These are phyloP conservation scores for Amauroascus verrucosus DNA, from an alignment of 2,329 filamentous ascomycete species.

Conservation along the genomic window DNA sequence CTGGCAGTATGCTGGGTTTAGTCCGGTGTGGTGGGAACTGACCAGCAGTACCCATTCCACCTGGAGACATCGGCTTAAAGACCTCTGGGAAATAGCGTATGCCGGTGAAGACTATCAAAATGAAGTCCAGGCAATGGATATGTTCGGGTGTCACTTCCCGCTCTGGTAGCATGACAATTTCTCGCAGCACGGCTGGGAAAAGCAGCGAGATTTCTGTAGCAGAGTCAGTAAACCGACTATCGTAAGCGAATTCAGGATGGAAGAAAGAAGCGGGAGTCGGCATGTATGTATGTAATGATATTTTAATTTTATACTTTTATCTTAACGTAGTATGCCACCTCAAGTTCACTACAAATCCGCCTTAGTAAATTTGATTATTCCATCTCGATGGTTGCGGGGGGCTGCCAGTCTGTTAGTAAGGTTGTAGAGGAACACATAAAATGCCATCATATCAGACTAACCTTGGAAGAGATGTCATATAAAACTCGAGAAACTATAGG, in stretches of 20 bases:
- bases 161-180: not conserved
- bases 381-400: conserved; percentile 63
- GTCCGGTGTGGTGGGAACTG: conserved; percentile 14
- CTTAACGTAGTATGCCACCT: not conserved
- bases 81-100: not conserved
- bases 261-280: no score
- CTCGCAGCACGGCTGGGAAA: no score
- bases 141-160: not conserved
- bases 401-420: conserved; percentile 22
- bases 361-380: conserved; percentile 48
- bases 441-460: not conserved
- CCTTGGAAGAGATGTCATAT: conserved; percentile 27
- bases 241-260: no score
- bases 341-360: no score
- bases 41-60: not conserved
- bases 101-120: not conserved
- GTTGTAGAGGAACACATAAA: no score
- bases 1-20: conserved; percentile 13
- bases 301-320: not conserved
- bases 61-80: not conserved
- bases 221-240: no score
- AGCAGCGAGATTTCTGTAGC: no score
- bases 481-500: conserved; percentile 51
- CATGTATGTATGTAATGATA: not conserved
- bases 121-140: not conserved